Conservation (phyloP, 768 basidiomycete species). For the Kondoa malvinella region DNA sequence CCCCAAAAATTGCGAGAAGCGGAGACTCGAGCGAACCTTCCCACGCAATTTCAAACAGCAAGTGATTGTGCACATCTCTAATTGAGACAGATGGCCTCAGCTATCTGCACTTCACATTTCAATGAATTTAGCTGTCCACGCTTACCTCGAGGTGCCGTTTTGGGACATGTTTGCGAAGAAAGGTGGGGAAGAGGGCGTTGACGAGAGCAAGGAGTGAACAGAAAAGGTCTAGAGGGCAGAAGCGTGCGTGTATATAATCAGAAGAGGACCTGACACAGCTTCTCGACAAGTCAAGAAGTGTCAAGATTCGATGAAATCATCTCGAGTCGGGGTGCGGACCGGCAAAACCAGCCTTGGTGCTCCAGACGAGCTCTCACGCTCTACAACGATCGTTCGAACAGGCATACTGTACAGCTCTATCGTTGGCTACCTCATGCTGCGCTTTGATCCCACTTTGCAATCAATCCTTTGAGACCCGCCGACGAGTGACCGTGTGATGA, state of each 20-base stretch:
- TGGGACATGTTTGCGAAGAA: background rate
- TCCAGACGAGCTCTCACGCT: too few relatives aligned
- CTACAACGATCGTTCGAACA: too few relatives aligned
- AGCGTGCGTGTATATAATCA: background rate
- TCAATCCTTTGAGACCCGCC: background rate
- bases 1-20: constrained; percentile 38
- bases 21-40: background rate
- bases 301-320: too few relatives aligned
- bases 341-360: too few relatives aligned
- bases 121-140: background rate
- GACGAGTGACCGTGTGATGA: background rate
- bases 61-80: constrained; percentile 40
- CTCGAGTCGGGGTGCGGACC: too few relatives aligned
- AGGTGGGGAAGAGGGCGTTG: background rate
- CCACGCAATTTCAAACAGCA: constrained; percentile 74
- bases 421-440: background rate
- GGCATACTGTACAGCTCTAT: background rate
- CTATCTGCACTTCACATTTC: background rate
- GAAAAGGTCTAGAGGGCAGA: background rate
- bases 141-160: background rate
- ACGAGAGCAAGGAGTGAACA: background rate
- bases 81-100: background rate
- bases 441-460: background rate
- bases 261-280: background rate
- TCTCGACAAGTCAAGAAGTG: too few relatives aligned